Conservation (phyloP, 148 eudicot genomes). For the Rhododendron williamsianum region DNA sequence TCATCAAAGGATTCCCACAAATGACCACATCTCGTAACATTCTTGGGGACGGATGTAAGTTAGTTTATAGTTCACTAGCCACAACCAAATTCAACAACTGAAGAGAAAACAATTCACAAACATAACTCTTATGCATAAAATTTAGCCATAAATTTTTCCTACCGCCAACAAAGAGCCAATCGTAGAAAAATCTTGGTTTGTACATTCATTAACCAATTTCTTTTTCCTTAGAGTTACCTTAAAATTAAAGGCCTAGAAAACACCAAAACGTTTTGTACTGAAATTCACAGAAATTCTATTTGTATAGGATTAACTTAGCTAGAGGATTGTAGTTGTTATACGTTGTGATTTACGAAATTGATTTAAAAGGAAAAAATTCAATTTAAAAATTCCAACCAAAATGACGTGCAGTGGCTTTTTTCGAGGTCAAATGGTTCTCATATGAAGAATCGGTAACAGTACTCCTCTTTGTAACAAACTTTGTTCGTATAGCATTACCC, state of each 20-base stretch:
- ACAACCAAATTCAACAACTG: not conserved
- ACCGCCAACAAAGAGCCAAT: too few species aligned
- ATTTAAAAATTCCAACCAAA: not conserved
- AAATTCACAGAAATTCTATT: not conserved
- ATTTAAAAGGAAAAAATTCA: not conserved
- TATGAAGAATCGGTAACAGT: not conserved
- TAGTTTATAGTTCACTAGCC: not conserved
- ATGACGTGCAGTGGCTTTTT: not conserved
- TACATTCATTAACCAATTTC: not conserved
- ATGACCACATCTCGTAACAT: not conserved
- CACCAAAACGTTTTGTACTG: not conserved
- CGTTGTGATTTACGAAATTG: too few species aligned
- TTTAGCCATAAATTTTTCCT: too few species aligned
- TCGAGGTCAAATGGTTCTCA: not conserved
- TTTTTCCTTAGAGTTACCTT: not conserved
- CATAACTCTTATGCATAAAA: not conserved
- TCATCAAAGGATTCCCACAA: not conserved
- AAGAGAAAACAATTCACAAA: not conserved
- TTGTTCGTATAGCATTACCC: not conserved
- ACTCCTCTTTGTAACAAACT: not conserved
- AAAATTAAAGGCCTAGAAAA: not conserved
- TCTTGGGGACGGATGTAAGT: not conserved
- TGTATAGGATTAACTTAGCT: not conserved
- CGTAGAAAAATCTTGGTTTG: not conserved
- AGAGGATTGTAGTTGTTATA: not conserved